Evolutionary conservation across 768 basidiomycete genomes (phyloP), one percentile per base, ranked within the genome.

Genomic region (Suillus tomentosus): DNA sequence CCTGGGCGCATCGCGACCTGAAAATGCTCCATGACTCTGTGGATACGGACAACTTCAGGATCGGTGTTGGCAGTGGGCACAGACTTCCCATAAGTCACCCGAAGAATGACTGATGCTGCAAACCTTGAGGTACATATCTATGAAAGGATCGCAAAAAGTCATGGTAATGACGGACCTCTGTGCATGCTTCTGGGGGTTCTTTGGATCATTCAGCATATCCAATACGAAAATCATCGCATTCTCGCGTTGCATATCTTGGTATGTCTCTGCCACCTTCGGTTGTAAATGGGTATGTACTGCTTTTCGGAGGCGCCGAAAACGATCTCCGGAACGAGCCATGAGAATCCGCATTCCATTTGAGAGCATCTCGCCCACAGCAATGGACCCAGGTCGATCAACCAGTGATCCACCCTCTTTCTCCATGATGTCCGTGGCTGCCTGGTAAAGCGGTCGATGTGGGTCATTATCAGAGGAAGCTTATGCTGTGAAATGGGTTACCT

Each of bases 181-280:
- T 7, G 54, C 62, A 64, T 69, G 71, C 17, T 45, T 34, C 15
- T 66, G 19, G 27, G 68, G 59, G 27, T 50, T 39, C 36, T 60
- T 64, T 0, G 69, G 68, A 17, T 73, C 62, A 15, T 66, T 58
- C 42, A 73, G 40, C 15, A 74, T 54, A 27, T 73, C 70, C 1
- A 71, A 19, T 31, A 73, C 24, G 15, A 50, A 27, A 14, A 50
- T 27, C 14, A 27, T 50, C 1, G 50, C 50, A 14, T 50, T 27
- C 24, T 50, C 50, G 50, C 15, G 50, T 14, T 50, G 50, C 50
- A 50, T 50, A 27, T 27, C 8, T 17, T 50, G 24, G 24, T 50
- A 50, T 27, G 7, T 7, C 14, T 50, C 50, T 27, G 24, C 27
- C 8, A 9, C 14, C 50, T 50, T 50, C 8, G 14, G 15, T 14